phyloP scores from a whole-genome alignment of 1,284 basidiomycete genomes.

The Rhizopogon hawkerae region DNA sequence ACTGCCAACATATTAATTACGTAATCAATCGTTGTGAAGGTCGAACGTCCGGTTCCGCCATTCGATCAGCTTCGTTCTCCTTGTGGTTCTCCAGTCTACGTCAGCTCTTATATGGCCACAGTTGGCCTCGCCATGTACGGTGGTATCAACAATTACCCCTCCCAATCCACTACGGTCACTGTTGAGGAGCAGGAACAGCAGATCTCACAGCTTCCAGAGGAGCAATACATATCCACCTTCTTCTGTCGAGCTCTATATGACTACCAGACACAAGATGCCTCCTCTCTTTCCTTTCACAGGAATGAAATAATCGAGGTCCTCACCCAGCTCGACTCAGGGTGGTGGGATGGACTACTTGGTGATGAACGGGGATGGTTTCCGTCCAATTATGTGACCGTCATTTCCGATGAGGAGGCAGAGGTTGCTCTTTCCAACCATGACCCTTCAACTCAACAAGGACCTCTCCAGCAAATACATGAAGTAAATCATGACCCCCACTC shows the following conservation, averaged over 20 bases:
- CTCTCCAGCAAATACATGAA: conserved; percentile 14
- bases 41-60: conserved; percentile 5
- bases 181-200: conserved; percentile 18
- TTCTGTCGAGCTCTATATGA: conserved; percentile 92
- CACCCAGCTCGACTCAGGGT: conserved; percentile 85
- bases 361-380: conserved; percentile 96
- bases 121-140: conserved; percentile 19
- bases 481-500: conserved; percentile 6
- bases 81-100: conserved; percentile 5
- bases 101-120: conserved; percentile 20
- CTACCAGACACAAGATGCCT: conserved; percentile 81
- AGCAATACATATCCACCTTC: conserved; percentile 58
- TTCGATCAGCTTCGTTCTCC: conserved; percentile 9
- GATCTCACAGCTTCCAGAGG: conserved; percentile 31
- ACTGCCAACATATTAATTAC: conserved; percentile 14
- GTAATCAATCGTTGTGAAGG: conserved; percentile 12
- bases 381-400: conserved; percentile 83
- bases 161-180: conserved; percentile 15
- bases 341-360: conserved; percentile 96
- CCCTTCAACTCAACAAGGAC: conserved; percentile 19
- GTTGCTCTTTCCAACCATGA: conserved; percentile 48
- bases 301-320: conserved; percentile 94
- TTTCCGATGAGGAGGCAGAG: conserved; percentile 76
- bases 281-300: conserved; percentile 80
- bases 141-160: conserved; percentile 11